Evolutionary conservation across 192 early-diverging fungal species (phyloP), one percentile per base, ranked within the genome.

Genomic region (Dissophora globulifera): DNA sequence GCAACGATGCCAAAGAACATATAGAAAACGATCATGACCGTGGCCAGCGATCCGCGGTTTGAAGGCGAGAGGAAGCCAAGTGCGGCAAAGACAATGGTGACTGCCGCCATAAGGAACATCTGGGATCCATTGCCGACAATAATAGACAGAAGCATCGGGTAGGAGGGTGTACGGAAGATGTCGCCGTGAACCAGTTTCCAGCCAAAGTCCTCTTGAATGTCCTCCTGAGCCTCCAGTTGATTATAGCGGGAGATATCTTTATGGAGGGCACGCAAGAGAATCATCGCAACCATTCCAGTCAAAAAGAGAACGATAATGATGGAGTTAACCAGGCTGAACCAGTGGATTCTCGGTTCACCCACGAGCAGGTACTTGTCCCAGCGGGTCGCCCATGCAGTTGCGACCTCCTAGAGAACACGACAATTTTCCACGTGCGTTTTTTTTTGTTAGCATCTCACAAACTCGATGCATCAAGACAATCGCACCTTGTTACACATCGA

Each of bases 121-220:
- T 93, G 92, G 29, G 89, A 78, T 61, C 96, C 96, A 58, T 90
- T 95, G 23, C 96, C 96, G 26, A 93, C 71, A 35, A 94, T 83
- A 13, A 95, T 92, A 0, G 93, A 81, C 26, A 98, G 79, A 46
- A 92, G 76, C 61, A 90, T 88, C 46, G 89, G 82, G 32, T 89
- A 86, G 25, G 84, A 69, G 2, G 96, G 94, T 15, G 94, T 82
- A 13, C 96, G 90, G 83, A 98, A 98, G 26, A 98, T 94, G 78
- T 98, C 96, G 29, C 94, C 95, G 50, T 98, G 96, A 10, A 98
- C 93, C 25, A 94, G 87, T 78, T 97, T 98, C 96, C 96, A 98
- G 3, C 96, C 96, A 88, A 93, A 96, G 62, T 98, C 96, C 66
- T 98, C 96, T 57, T 92, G 91, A 41, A 92, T 79, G 64, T 92